phyloP scores from a whole-genome alignment of 2,329 filamentous ascomycete species.

The Pseudogymnoascus verrucosus region DNA sequence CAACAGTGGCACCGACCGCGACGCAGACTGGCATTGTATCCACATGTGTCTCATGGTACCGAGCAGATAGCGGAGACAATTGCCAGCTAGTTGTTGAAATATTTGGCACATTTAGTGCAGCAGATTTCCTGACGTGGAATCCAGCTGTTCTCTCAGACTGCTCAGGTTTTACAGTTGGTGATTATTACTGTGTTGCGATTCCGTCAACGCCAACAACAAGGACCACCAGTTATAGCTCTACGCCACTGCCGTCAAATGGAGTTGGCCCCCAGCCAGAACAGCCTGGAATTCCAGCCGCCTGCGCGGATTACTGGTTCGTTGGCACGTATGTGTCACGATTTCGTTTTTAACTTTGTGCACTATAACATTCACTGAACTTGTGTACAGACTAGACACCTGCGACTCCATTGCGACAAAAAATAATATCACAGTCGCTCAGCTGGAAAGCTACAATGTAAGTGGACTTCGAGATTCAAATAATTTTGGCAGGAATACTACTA shows the following conservation, averaged over 20 bases:
- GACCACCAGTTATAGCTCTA: background rate
- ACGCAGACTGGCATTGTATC: background rate
- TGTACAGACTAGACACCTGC: background rate
- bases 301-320: background rate
- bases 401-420: background rate
- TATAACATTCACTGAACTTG: background rate
- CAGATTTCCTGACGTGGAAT: background rate
- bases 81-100: background rate
- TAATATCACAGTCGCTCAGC: background rate
- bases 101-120: background rate
- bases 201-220: constrained; percentile 1
- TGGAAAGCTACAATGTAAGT: background rate
- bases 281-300: background rate
- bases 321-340: background rate
- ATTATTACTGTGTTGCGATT: constrained; percentile 4
- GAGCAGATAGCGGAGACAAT: background rate
- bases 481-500: background rate
- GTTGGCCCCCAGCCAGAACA: constrained; percentile 8
- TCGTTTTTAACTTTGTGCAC: background rate
- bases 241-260: background rate
- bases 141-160: background rate
- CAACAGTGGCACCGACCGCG: background rate
- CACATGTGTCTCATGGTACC: background rate
- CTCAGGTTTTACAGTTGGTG: background rate
- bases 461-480: no score